These are phyloP conservation scores for Pseudonectria buxi DNA, from an alignment of 2,329 filamentous ascomycete genomes.

Conservation along the genomic window DNA sequence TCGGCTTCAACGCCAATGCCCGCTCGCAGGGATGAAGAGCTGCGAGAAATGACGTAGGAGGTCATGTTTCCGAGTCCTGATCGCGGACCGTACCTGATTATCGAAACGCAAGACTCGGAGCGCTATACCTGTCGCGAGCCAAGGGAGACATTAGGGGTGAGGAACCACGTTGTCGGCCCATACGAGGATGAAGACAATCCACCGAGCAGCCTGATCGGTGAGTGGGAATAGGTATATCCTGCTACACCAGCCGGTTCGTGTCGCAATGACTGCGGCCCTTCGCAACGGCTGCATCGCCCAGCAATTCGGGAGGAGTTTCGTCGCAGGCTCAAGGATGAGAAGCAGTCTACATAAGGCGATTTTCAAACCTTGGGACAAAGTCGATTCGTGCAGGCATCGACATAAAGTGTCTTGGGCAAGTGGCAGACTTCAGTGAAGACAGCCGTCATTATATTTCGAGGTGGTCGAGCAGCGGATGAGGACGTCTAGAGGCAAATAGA, in stretches of 20 bases:
- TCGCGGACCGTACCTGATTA: constrained; percentile 26
- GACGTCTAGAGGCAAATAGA: too few relatives aligned
- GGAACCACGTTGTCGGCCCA: background rate
- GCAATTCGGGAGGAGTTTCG: too few relatives aligned
- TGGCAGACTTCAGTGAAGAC: too few relatives aligned
- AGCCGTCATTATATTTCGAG: too few relatives aligned
- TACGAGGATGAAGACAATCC: constrained; percentile 3
- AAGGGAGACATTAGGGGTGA: too few relatives aligned
- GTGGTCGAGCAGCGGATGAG: too few relatives aligned
- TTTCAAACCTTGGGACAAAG: too few relatives aligned
- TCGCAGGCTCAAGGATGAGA: too few relatives aligned
- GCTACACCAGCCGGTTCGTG: constrained; percentile 1
- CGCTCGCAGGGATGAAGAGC: constrained; percentile 33
- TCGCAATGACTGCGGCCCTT: background rate
- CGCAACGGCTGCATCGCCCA: too few relatives aligned
- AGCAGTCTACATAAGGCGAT: too few relatives aligned
- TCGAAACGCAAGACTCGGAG: constrained; percentile 24
- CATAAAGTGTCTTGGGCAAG: too few relatives aligned
- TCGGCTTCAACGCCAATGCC: constrained; percentile 14
- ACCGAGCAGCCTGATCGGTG: constrained; percentile 7
- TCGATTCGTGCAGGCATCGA: too few relatives aligned
- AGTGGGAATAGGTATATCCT: constrained; percentile 13
- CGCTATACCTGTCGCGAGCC: constrained; percentile 7
- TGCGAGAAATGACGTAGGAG: constrained; percentile 41
- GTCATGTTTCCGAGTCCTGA: constrained; percentile 30